These are phyloP conservation scores for Aspergillus pseudotamarii DNA, from an alignment of 2,329 filamentous ascomycete genomes.

Conservation along the genomic window DNA sequence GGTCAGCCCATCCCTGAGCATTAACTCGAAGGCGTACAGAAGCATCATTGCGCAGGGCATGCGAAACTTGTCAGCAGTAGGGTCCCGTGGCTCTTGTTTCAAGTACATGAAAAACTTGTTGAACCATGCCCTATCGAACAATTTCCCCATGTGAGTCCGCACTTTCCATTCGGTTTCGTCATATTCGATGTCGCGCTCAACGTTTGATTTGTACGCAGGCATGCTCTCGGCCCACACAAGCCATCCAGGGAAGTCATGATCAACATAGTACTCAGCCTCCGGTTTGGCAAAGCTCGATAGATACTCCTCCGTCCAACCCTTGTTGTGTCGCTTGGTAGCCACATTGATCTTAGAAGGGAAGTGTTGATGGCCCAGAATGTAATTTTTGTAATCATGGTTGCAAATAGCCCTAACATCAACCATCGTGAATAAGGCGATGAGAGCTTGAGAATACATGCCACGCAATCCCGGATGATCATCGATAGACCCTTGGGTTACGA, in stretches of 20 bases:
- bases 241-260: slow-evolving; percentile 93
- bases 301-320: slow-evolving; percentile 76
- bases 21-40: slow-evolving; percentile 86
- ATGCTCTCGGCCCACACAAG: slow-evolving; percentile 91
- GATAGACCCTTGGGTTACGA: slow-evolving; percentile 80
- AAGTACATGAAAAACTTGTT: slow-evolving; percentile 85
- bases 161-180: slow-evolving; percentile 77
- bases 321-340: slow-evolving; percentile 71
- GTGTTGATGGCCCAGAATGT: slow-evolving; percentile 76
- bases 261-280: slow-evolving; percentile 83
- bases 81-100: slow-evolving; percentile 92
- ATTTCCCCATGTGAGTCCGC: slow-evolving; percentile 75
- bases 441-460: slow-evolving; percentile 76
- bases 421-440: slow-evolving; percentile 79
- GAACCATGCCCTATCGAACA: slow-evolving; percentile 84
- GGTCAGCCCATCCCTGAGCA: slow-evolving; percentile 74
- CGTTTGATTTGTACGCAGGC: slow-evolving; percentile 74
- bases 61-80: slow-evolving; percentile 79
- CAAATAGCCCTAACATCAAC: slow-evolving; percentile 86
- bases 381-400: slow-evolving; percentile 84
- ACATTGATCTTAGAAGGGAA: slow-evolving; percentile 77
- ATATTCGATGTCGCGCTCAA: slow-evolving; percentile 68
- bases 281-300: slow-evolving; percentile 76
- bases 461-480: slow-evolving; percentile 88
- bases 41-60: slow-evolving; percentile 86